phyloP scores from a whole-genome alignment of 164 flowering plant genomes.

The Hamamelis virginiana region DNA sequence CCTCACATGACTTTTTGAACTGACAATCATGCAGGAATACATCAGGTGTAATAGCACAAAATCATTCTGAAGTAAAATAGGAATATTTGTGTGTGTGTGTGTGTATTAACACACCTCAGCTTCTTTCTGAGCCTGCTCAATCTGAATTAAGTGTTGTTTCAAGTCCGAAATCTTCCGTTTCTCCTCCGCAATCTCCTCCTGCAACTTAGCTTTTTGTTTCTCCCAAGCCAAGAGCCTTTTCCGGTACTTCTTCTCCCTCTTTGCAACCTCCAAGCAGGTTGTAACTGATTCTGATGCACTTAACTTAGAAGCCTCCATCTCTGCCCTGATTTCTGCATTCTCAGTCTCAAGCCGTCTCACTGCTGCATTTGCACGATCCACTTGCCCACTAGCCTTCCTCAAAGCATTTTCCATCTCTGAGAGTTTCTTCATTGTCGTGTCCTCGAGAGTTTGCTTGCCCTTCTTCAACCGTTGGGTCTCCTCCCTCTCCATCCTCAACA shows the following conservation, averaged over 20 bases:
- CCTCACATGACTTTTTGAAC: too few species aligned
- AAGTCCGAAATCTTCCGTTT: conserved; percentile 62
- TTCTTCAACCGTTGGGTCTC: conserved; percentile 82
- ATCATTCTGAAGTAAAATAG: too few species aligned
- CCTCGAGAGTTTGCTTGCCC: conserved; percentile 85
- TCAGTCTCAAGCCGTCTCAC: conserved; percentile 84
- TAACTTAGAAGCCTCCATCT: conserved; percentile 95
- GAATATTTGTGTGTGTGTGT: background rate
- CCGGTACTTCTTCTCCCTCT: conserved; percentile 82
- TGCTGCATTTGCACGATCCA: conserved; percentile 88
- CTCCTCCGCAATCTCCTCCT: conserved; percentile 77
- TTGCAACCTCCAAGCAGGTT: conserved; percentile 74
- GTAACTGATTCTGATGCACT: conserved; percentile 88
- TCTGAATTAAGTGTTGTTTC: conserved; percentile 43
- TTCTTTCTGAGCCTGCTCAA: conserved; percentile 60
- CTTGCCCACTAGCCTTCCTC: conserved; percentile 89
- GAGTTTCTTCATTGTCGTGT: conserved; percentile 80
- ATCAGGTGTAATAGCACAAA: background rate
- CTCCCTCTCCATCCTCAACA: conserved; percentile 84
- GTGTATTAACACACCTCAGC: conserved; percentile 59
- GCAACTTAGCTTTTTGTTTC: conserved; percentile 80
- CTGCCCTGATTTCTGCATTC: conserved; percentile 97
- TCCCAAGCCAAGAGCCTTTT: conserved; percentile 91
- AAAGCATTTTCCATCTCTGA: conserved; percentile 91
- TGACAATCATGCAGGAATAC: background rate